These are phyloP conservation scores for Neohortaea acidophila DNA, from an alignment of 495 filamentous ascomycete species.

Conservation along the genomic window DNA sequence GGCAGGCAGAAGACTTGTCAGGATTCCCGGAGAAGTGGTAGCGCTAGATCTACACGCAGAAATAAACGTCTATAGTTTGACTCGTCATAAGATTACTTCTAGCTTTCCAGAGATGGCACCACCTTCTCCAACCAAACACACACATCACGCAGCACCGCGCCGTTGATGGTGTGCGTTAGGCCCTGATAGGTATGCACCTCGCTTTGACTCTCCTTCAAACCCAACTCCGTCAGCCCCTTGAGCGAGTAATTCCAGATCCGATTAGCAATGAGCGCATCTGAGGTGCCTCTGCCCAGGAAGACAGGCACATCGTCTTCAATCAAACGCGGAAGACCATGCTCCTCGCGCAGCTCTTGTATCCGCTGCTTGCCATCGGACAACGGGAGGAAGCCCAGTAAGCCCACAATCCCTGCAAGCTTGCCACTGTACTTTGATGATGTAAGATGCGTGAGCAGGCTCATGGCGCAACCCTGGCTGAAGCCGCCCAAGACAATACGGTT, in stretches of 20 bases:
- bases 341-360: constrained; percentile 18
- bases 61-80: too few relatives aligned
- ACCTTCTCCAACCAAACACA: constrained; percentile 22
- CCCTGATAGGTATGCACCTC: constrained; percentile 24
- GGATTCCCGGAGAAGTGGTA: too few relatives aligned
- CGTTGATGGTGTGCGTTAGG: constrained; percentile 18
- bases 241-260: constrained; percentile 16
- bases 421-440: constrained; percentile 22
- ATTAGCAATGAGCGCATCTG: constrained; percentile 22
- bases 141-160: constrained; percentile 20
- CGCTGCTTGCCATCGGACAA: constrained; percentile 8
- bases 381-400: constrained; percentile 30
- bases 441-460: constrained; percentile 26
- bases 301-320: constrained; percentile 20
- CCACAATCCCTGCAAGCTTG: constrained; percentile 26
- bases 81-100: too few relatives aligned
- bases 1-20: too few relatives aligned
- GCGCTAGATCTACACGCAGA: too few relatives aligned
- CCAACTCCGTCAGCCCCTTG: constrained; percentile 18
- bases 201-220: constrained; percentile 15
- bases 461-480: constrained; percentile 31
- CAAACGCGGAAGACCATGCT: constrained; percentile 14
- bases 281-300: constrained; percentile 22
- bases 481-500: constrained; percentile 30
- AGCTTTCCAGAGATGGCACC: too few relatives aligned